phyloP scores from a whole-genome alignment of 495 filamentous ascomycete genomes.

The Haplographium delicatum region DNA sequence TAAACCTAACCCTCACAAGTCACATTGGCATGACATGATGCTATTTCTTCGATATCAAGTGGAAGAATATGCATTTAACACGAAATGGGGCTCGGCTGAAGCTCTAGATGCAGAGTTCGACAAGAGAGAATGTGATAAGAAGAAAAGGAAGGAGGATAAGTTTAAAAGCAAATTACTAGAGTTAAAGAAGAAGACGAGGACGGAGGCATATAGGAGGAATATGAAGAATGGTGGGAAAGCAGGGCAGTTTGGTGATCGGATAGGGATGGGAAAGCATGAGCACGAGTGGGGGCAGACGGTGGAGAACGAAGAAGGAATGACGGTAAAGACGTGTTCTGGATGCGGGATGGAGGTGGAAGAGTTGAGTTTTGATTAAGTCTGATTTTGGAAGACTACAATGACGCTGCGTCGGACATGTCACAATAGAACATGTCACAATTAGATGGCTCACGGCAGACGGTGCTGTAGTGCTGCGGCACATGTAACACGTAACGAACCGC shows the following conservation, averaged over 20 bases:
- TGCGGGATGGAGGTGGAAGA: slow-evolving; percentile 99
- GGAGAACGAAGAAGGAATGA: slow-evolving; percentile 74
- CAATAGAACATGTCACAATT: too few species aligned
- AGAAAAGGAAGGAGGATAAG: slow-evolving; percentile 82
- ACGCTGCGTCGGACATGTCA: too few species aligned
- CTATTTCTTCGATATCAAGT: slow-evolving; percentile 90
- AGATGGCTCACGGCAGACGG: too few species aligned
- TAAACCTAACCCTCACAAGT: slow-evolving; percentile 90
- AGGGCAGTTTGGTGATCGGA: slow-evolving; percentile 70
- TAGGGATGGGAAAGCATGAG: slow-evolving; percentile 68
- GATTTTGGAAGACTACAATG: too few species aligned
- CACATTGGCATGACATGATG: slow-evolving; percentile 98
- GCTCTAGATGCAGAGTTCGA: slow-evolving; percentile 87
- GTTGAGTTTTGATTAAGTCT: slow-evolving; percentile 59
- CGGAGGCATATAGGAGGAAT: slow-evolving; percentile 78
- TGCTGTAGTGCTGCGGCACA: too few species aligned
- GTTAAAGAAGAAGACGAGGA: slow-evolving; percentile 86
- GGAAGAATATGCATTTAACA: slow-evolving; percentile 80
- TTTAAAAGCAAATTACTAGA: slow-evolving; percentile 85
- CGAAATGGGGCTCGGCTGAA: slow-evolving; percentile 81
- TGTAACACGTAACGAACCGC: too few species aligned
- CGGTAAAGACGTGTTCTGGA: slow-evolving; percentile 75
- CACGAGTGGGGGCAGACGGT: slow-evolving; percentile 88
- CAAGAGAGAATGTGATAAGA: slow-evolving; percentile 73
- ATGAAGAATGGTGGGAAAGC: slow-evolving; percentile 41